Base-by-base conservation (phyloP, 495 filamentous ascomycete species). In the Aspergillus homomorphus region DNA sequence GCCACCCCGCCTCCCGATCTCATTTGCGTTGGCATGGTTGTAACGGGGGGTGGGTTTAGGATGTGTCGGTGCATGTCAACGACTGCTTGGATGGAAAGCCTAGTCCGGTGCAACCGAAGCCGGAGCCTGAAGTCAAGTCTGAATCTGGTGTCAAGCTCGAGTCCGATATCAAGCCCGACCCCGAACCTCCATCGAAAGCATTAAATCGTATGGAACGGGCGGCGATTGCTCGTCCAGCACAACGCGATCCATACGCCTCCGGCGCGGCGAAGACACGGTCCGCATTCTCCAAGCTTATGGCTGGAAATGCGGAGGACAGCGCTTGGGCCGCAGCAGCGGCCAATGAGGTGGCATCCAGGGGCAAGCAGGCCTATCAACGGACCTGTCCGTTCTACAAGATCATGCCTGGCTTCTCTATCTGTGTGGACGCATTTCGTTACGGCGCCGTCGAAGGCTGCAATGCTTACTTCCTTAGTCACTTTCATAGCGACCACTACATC, bases 381-480 rank as follows among this genome's bases (percentile, higher is more conserved):
- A 96, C 89, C 0, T 99, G 94, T 69, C 94, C 94, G 0, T 99
- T 98, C 67, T 99, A 98, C 76, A 99, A 99, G 70, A 96, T 98
- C 58, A 82, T 99, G 71, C 90, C 91, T 2, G 90, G 90, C 0
- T 88, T 97, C 59, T 89, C 82, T 53, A 95, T 98, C 59, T 92
- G 90, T 54, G 94, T 98, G 4, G 94, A 99, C 69, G 94, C 95
- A 0, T 98, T 99, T 71, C 85, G 92, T 6, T 99, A 98, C 66
- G 95, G 94, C 4, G 89, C 91, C 4, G 89, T 99, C 0, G 83
- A 95, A 69, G 92, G 90, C 0, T 95, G 91, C 68, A 87, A 89
- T 50, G 94, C 93, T 20, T 99, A 99, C 69, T 99, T 99, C 66
- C 82, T 99, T 23, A 96, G 91, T 62, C 94, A 99, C 67, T 99